Percentiles rank a stretch among this genome's conserved stretches.
phyloP scores from a whole-genome alignment of 768 basidiomycete species.

The Auricularia heimuer region DNA sequence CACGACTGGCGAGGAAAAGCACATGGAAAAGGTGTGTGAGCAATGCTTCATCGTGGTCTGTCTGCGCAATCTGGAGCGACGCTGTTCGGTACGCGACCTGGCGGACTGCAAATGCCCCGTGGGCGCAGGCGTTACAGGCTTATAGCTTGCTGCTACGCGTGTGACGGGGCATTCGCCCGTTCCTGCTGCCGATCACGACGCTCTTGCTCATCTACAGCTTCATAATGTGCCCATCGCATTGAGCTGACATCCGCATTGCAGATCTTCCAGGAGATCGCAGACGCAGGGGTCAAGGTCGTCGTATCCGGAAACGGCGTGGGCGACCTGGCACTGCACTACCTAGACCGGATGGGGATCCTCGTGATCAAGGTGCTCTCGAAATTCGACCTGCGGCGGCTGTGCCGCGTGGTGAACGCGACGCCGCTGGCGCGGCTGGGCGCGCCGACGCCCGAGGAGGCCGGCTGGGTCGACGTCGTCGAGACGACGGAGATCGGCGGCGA shows the following conservation, averaged over 20 bases:
- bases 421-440: slow-evolving; percentile 94
- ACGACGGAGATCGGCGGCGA: slow-evolving; percentile 95
- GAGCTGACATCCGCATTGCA: slow-evolving; percentile 18
- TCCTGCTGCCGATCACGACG: no score
- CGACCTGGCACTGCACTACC: slow-evolving; percentile 94
- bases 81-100: background rate
- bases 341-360: slow-evolving; percentile 86
- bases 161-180: no score
- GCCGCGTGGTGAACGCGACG: slow-evolving; percentile 92
- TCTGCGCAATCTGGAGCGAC: no score
- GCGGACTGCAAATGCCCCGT: background rate
- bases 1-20: slow-evolving; percentile 90
- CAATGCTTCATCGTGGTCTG: slow-evolving; percentile 11
- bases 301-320: slow-evolving; percentile 89
- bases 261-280: slow-evolving; percentile 96
- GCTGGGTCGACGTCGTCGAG: slow-evolving; percentile 89
- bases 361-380: slow-evolving; percentile 97
- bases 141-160: no score
- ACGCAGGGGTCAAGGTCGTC: slow-evolving; percentile 88
- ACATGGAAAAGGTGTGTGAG: slow-evolving; percentile 60
- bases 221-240: background rate
- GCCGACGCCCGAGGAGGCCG: slow-evolving; percentile 93
- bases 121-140: no score
- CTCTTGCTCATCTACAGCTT: background rate
- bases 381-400: slow-evolving; percentile 89